A percentile compares a stretch with the other conserved stretches of the same genome.
phyloP scores from a whole-genome alignment of 805 yeast genomes.

The Wickerhamomyces pijperi region DNA sequence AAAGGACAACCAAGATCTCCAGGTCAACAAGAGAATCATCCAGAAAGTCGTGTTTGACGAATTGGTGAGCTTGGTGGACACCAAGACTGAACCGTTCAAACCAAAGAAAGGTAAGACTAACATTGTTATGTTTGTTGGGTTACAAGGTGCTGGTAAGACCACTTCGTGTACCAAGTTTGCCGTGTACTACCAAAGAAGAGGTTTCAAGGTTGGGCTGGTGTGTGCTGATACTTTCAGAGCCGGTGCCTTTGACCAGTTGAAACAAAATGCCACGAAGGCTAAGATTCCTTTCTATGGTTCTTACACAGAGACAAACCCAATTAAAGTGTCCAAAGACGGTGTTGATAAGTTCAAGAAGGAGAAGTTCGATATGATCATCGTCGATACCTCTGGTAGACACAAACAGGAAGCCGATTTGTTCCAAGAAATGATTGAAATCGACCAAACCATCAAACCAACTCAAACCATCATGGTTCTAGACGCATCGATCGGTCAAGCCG shows the following conservation, averaged over 20 bases:
- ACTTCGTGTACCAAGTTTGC: constrained; percentile 96
- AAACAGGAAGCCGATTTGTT: constrained; percentile 87
- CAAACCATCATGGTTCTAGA: constrained; percentile 97
- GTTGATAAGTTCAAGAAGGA: constrained; percentile 85
- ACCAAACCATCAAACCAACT: constrained; percentile 79
- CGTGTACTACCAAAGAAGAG: constrained; percentile 85
- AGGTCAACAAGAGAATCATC: constrained; percentile 59
- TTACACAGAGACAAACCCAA: constrained; percentile 93
- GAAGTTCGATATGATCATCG: constrained; percentile 85
- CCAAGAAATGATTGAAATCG: constrained; percentile 89
- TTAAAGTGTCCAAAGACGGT: constrained; percentile 82
- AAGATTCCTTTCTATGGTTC: constrained; percentile 91
- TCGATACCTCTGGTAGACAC: constrained; percentile 97
- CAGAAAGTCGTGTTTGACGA: constrained; percentile 95
- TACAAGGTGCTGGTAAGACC: constrained; percentile 98
- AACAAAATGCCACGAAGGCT: constrained; percentile 94
- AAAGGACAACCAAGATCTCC: constrained; percentile 38
- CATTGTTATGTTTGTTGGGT: constrained; percentile 94
- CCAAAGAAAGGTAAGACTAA: constrained; percentile 76
- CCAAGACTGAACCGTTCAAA: constrained; percentile 48
- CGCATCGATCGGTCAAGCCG: constrained; percentile 97
- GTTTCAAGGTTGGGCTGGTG: constrained; percentile 89
- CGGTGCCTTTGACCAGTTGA: constrained; percentile 97
- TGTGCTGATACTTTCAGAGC: constrained; percentile 99
- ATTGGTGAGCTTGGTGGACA: constrained; percentile 76